A percentile compares a stretch with the other conserved stretches of the same genome.
These are phyloP conservation scores for Rasamsonia emersonii DNA, from an alignment of 2,329 filamentous ascomycete genomes.

Conservation along the genomic window DNA sequence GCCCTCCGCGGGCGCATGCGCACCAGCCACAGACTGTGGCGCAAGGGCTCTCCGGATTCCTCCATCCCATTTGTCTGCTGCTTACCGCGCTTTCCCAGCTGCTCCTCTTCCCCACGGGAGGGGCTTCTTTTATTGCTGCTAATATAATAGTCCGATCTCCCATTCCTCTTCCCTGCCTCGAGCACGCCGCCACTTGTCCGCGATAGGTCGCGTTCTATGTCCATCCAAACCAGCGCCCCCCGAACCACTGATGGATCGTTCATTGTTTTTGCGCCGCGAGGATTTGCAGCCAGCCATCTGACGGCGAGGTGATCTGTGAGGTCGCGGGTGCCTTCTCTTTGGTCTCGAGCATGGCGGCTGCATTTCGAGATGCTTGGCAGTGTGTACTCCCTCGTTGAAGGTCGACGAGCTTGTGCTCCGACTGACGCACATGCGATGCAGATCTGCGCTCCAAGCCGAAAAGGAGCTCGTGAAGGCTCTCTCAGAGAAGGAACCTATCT, in stretches of 20 bases:
- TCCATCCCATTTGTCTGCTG: too few species aligned
- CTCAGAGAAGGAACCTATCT: slow-evolving; percentile 41
- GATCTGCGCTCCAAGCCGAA: slow-evolving; percentile 38
- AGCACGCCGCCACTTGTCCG: too few species aligned
- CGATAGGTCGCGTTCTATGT: too few species aligned
- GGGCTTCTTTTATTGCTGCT: too few species aligned
- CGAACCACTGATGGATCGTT: slow-evolving; percentile 45
- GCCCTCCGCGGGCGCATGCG: too few species aligned
- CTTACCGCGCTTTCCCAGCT: too few species aligned
- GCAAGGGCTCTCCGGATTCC: too few species aligned
- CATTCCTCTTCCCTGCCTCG: too few species aligned
- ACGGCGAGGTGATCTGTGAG: slow-evolving; percentile 47
- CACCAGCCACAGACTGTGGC: too few species aligned
- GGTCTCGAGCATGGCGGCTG: slow-evolving; percentile 33
- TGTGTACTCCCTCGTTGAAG: slow-evolving; percentile 23
- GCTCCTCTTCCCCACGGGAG: too few species aligned
- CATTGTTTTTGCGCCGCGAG: slow-evolving; percentile 38
- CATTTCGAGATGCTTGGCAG: slow-evolving; percentile 45
- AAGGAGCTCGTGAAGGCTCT: slow-evolving; percentile 41
- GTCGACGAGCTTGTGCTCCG: slow-evolving; percentile 11
- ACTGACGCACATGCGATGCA: slow-evolving; percentile 10
- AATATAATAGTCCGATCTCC: too few species aligned
- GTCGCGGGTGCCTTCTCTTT: slow-evolving; percentile 23
- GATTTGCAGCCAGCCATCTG: slow-evolving; percentile 49
- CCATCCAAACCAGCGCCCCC: too few species aligned